phyloP scores from a whole-genome alignment of 2,329 filamentous ascomycete genomes.

The Cadophora sp. region DNA sequence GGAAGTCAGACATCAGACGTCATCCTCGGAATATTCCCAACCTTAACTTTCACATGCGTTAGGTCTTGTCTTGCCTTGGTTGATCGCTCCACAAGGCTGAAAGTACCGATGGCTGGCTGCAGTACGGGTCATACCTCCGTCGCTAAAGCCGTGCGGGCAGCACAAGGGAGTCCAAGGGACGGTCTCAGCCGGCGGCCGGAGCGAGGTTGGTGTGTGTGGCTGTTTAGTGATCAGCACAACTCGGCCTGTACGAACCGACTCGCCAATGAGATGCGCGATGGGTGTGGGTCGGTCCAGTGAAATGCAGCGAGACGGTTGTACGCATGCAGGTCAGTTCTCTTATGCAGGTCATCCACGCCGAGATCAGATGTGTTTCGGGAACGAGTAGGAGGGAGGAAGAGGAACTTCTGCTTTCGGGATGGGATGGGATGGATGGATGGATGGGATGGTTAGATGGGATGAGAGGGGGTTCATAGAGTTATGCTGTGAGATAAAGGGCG shows the following conservation, averaged over 20 bases:
- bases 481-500: neutral
- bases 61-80: no score
- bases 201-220: neutral
- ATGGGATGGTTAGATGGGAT: no score
- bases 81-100: neutral
- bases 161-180: neutral
- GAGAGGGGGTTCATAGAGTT: neutral
- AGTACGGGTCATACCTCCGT: neutral
- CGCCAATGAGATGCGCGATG: neutral
- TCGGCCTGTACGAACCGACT: neutral
- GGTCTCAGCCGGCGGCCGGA: neutral
- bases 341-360: no score
- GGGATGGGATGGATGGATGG: neutral
- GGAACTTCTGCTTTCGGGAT: neutral
- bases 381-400: neutral
- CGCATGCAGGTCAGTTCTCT: no score
- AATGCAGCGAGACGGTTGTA: no score
- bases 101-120: no score
- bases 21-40: no score
- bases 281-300: neutral
- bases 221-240: neutral
- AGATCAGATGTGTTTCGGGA: neutral
- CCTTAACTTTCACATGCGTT: no score
- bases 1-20: no score
- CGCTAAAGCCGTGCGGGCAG: slow-evolving; percentile 6